Percentiles rank a stretch among this genome's conserved stretches.
Conservation (phyloP, 2,329 filamentous ascomycete species). For the Fusarium gaditjirri region DNA sequence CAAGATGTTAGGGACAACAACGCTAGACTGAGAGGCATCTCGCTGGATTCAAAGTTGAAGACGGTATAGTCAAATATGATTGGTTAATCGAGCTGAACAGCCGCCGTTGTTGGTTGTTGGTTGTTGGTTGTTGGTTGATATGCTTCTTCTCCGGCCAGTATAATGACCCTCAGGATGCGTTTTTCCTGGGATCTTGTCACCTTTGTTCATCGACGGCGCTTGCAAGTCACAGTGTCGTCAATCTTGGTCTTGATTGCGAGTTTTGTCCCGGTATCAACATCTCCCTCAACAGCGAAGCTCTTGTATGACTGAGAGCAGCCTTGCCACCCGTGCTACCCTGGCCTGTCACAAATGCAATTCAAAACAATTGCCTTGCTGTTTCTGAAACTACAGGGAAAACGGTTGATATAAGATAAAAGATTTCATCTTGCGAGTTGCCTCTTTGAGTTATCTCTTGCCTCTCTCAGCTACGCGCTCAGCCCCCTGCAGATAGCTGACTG, state of each 20-base stretch:
- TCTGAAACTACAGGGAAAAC: not conserved
- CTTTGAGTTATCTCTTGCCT: not conserved
- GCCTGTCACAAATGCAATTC: not conserved
- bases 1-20: not conserved
- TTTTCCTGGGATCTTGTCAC: not conserved
- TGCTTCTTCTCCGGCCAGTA: not conserved
- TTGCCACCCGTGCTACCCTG: not conserved
- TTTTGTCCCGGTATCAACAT: not conserved
- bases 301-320: not conserved
- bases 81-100: not conserved
- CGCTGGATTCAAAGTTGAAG: not conserved
- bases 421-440: not conserved
- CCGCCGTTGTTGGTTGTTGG: slow-evolving; percentile 19
- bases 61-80: not conserved
- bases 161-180: not conserved
- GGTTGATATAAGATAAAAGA: not conserved
- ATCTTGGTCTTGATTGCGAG: not conserved
- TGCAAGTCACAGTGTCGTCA: not conserved
- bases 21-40: not conserved
- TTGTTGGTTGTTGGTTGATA: slow-evolving; percentile 20
- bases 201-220: not conserved
- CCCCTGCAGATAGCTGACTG: slow-evolving; percentile 23
- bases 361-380: not conserved
- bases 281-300: not conserved
- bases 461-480: not conserved